These are phyloP conservation scores for Zhuliangozyma blackwelliae DNA, from an alignment of 1,139 yeast genomes.

Conservation along the genomic window DNA sequence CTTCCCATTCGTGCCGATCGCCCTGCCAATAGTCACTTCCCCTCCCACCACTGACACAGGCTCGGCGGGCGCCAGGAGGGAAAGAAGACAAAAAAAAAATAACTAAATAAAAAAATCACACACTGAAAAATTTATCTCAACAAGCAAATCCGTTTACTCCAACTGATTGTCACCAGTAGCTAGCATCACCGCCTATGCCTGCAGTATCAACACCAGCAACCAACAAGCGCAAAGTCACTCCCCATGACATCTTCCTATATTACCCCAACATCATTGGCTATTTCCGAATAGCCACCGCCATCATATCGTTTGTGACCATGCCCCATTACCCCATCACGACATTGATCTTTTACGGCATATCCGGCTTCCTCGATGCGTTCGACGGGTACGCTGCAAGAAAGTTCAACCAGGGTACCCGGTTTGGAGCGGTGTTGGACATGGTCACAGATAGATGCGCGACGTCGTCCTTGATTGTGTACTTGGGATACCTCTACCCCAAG, in stretches of 20 bases:
- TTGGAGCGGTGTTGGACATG: constrained; percentile 98
- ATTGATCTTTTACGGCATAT: constrained; percentile 71
- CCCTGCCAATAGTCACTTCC: too few species aligned
- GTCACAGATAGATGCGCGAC: constrained; percentile 98
- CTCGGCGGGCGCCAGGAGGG: too few species aligned
- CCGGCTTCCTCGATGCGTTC: constrained; percentile 91
- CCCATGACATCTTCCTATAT: constrained; percentile 61
- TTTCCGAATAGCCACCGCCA: constrained; percentile 73
- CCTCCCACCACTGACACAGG: too few species aligned
- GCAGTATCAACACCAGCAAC: constrained; percentile 3
- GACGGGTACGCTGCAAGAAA: constrained; percentile 96
- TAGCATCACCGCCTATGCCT: constrained; percentile 1
- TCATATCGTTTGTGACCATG: constrained; percentile 79
- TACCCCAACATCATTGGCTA: constrained; percentile 93
- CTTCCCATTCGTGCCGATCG: too few species aligned
- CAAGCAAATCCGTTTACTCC: not conserved
- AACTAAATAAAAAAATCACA: too few species aligned
- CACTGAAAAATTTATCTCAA: not conserved
- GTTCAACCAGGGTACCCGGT: constrained; percentile 82
- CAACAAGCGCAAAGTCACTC: constrained; percentile 17
- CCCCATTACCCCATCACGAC: constrained; percentile 76
- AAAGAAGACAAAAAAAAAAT: too few species aligned
- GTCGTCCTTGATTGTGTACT: constrained; percentile 78
- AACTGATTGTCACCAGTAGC: not conserved
- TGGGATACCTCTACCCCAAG: constrained; percentile 74